These are phyloP conservation scores for Colletotrichum echinochloae DNA, from an alignment of 2,329 filamentous ascomycete species.

Conservation along the genomic window DNA sequence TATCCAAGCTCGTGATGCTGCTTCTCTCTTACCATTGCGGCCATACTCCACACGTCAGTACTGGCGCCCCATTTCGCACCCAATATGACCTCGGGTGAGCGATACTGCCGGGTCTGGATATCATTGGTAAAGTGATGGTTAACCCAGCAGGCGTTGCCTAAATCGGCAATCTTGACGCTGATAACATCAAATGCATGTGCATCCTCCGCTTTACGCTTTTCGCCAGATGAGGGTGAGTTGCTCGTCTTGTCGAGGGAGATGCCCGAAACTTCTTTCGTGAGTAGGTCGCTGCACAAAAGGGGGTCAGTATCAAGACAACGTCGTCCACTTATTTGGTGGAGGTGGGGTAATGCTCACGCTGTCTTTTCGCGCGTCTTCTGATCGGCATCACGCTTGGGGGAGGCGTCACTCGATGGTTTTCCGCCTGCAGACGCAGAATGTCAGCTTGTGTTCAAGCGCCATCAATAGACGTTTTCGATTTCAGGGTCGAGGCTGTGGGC, in stretches of 20 bases:
- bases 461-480: background rate
- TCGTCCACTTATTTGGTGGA: conserved; percentile 11
- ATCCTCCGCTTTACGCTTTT: conserved; percentile 74
- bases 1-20: background rate
- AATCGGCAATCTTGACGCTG: conserved; percentile 98
- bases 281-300: conserved; percentile 73
- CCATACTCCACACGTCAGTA: conserved; percentile 99
- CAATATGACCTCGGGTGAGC: conserved; percentile 96
- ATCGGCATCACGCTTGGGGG: conserved; percentile 67
- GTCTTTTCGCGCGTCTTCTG: conserved; percentile 93
- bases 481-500: background rate
- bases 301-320: conserved; percentile 26
- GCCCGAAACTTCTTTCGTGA: conserved; percentile 92
- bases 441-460: conserved; percentile 21
- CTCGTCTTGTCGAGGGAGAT: conserved; percentile 88
- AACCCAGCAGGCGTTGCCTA: conserved; percentile 99
- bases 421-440: conserved; percentile 45
- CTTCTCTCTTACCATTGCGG: conserved; percentile 82
- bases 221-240: conserved; percentile 64
- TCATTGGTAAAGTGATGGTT: conserved; percentile 99
- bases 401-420: conserved; percentile 57
- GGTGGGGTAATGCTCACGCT: conserved; percentile 72
- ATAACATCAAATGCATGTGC: conserved; percentile 76
- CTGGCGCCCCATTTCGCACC: conserved; percentile 99
- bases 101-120: conserved; percentile 97